Conservation (phyloP, 2,329 filamentous ascomycete species). For the Ceratocystis harringtonii region DNA sequence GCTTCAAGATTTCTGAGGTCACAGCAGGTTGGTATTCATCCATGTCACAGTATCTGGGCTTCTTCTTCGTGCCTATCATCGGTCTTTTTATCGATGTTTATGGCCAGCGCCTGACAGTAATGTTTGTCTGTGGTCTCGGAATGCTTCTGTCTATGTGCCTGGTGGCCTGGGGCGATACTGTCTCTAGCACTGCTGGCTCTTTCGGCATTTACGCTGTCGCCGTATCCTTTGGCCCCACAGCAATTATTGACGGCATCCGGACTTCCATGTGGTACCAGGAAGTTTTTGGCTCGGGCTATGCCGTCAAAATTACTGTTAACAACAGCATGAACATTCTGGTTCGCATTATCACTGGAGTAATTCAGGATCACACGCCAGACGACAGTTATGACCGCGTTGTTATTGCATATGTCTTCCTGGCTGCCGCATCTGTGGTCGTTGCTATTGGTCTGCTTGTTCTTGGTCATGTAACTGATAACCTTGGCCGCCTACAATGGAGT, state of each 20-base stretch:
- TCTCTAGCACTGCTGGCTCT: slow-evolving; percentile 39
- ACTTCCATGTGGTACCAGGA: slow-evolving; percentile 45
- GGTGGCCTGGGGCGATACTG: slow-evolving; percentile 35
- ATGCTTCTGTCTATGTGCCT: slow-evolving; percentile 40
- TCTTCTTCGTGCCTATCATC: slow-evolving; percentile 42
- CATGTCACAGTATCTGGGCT: slow-evolving; percentile 38
- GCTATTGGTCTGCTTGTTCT: slow-evolving; percentile 27
- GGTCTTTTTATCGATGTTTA: slow-evolving; percentile 42
- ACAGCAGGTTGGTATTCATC: slow-evolving; percentile 47
- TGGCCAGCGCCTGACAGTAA: slow-evolving; percentile 40
- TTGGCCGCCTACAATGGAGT: slow-evolving; percentile 42
- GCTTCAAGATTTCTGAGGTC: slow-evolving; percentile 39
- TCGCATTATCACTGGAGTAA: slow-evolving; percentile 39
- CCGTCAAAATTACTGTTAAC: slow-evolving; percentile 46
- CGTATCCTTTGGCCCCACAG: slow-evolving; percentile 38
- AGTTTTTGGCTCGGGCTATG: slow-evolving; percentile 45
- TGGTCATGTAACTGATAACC: slow-evolving; percentile 27
- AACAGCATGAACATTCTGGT: slow-evolving; percentile 49
- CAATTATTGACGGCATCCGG: slow-evolving; percentile 46
- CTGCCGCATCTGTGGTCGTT: slow-evolving; percentile 34
- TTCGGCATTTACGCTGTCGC: slow-evolving; percentile 47
- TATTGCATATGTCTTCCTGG: slow-evolving; percentile 40
- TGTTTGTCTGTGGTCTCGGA: slow-evolving; percentile 35
- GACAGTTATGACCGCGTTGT: slow-evolving; percentile 41
- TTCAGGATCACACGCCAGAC: slow-evolving; percentile 40